Evolutionary conservation across 164 flowering plant species (phyloP).

Genomic region (Annona cherimola): DNA sequence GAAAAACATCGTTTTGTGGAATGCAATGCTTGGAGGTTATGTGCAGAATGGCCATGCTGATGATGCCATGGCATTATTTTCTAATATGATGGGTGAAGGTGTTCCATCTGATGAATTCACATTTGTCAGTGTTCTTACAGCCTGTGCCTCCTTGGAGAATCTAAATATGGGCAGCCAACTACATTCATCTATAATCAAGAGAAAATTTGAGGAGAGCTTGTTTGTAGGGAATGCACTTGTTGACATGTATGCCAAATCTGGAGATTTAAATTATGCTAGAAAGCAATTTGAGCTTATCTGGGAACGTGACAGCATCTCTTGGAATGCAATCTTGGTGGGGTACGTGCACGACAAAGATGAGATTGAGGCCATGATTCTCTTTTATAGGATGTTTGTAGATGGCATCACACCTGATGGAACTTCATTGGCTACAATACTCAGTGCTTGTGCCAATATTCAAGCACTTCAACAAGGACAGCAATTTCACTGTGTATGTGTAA

Average conservation of each 20-base stretch:
- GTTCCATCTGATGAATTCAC: conserved; percentile 70
- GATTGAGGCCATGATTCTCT: conserved; percentile 54
- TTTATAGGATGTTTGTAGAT: conserved; percentile 45
- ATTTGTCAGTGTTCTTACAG: conserved; percentile 67
- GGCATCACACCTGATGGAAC: conserved; percentile 70
- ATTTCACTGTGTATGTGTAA: conserved; percentile 55
- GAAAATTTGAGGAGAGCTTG: conserved; percentile 42
- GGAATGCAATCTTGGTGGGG: conserved; percentile 91
- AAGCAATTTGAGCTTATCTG: conserved; percentile 55
- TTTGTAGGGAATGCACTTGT: conserved; percentile 81
- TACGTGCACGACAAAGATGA: conserved; percentile 67
- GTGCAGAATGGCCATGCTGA: conserved; percentile 48
- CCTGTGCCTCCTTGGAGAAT: conserved; percentile 53
- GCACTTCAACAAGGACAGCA: conserved; percentile 49
- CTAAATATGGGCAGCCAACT: conserved; percentile 56
- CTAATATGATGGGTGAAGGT: conserved; percentile 41
- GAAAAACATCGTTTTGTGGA: conserved; percentile 74
- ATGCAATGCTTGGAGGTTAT: conserved; percentile 75
- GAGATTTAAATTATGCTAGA: conserved; percentile 58
- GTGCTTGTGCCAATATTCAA: conserved; percentile 68
- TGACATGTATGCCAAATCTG: conserved; percentile 89
- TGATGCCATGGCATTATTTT: conserved; percentile 55
- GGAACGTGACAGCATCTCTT: conserved; percentile 63
- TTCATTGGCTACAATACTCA: conserved; percentile 65
- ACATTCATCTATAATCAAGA: conserved; percentile 69